Evolutionary conservation across 306 rosid species (phyloP).

Genomic region (Canavalia gladiata): DNA sequence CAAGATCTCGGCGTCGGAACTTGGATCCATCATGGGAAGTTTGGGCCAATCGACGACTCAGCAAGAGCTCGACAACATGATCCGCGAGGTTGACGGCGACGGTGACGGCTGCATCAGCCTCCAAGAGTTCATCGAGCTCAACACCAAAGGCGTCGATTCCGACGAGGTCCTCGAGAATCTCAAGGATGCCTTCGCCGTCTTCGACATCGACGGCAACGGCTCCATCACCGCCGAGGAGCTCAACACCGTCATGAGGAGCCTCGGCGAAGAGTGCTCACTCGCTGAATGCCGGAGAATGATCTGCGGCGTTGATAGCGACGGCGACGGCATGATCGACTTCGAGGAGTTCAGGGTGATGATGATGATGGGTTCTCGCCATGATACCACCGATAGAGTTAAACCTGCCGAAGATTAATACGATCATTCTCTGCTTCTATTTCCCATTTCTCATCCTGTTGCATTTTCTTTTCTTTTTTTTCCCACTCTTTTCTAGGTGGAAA

Average conservation of each 20-base stretch:
- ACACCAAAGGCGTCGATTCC: constrained; percentile 84
- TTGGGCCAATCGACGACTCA: constrained; percentile 68
- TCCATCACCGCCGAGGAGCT: constrained; percentile 91
- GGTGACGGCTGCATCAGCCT: constrained; percentile 89
- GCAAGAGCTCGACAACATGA: constrained; percentile 73
- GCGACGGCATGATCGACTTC: constrained; percentile 86
- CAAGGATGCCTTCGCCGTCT: constrained; percentile 85
- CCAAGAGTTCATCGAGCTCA: constrained; percentile 78
- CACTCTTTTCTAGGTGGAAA: not conserved
- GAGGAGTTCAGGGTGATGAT: constrained; percentile 93
- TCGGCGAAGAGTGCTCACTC: constrained; percentile 84
- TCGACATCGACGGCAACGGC: constrained; percentile 88
- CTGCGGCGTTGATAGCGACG: constrained; percentile 79
- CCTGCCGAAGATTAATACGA: not conserved
- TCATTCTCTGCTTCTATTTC: not conserved
- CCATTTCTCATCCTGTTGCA: not conserved
- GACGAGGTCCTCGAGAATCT: constrained; percentile 77
- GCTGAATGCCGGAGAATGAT: constrained; percentile 90
- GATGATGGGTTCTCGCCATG: constrained; percentile 81
- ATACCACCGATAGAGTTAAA: constrained; percentile 52
- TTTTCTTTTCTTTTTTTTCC: not conserved
- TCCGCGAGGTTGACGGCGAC: constrained; percentile 80
- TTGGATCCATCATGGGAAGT: constrained; percentile 77
- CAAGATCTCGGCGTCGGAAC: constrained; percentile 85
- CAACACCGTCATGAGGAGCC: constrained; percentile 70